Evolutionary conservation across 108 stramenopile genomes (phyloP), one percentile per base, ranked within the genome.

Genomic region (Pseudonitzschia multistriata): DNA sequence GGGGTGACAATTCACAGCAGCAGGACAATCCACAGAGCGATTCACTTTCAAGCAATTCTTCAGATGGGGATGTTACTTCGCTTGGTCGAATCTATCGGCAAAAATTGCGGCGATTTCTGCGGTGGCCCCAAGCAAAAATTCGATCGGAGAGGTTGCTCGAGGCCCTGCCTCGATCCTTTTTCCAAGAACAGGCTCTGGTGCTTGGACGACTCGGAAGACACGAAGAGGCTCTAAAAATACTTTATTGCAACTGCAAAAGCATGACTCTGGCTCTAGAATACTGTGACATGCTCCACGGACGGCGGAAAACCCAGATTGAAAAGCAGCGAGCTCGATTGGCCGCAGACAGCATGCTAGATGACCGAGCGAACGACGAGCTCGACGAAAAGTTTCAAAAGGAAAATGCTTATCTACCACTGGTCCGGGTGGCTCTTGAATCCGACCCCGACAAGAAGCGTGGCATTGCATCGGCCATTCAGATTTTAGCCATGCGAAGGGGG

Each of bases 191-290:
- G 33, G 95, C 95, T 0, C 70, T 96, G 40, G 64, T 93, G 19
- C 67, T 96, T n/a, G 95, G 95, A 13, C 76, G 88, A 1, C 68
- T 96, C 34, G 95, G 92, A 24, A 70, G 85, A 34, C 95, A 96
- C 53, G 89, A 88, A 68, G 95, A 96, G 54, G 95, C 95, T 11
- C 63, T 96, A 0, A 67, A 79, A 47, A 96, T 93, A 68, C 77
- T 96, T 27, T 96, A 93, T 53, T 66, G 81, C 22, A 81, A 93
- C 27, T 76, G 86, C 49, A 69, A 82, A 37, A 87, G 86, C 67
- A 75, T 96, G 49, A 88, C 92, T 55, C 50, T 93, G 61, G 95
- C 95, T 19, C 71, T 96, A 25, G 92, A 90, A 42, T 96, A 93
- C 53, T 96, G 95, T 63, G 95, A 96, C 77, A 71, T 82, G 42